Conservation (phyloP, 2,329 filamentous ascomycete genomes). For the Alternaria arborescens region DNA sequence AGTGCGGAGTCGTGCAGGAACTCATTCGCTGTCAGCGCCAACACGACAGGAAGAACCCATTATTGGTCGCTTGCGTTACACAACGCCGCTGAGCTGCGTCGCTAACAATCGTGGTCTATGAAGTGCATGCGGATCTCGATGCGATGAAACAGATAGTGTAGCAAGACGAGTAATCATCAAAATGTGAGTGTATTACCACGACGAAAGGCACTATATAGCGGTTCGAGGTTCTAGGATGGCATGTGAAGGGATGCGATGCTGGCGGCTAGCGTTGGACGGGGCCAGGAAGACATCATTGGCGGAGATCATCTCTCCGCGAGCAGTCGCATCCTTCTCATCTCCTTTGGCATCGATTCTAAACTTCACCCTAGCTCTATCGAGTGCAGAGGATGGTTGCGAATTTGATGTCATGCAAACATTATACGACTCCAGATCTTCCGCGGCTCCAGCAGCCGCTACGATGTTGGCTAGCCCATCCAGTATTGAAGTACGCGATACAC, state of each 20-base stretch:
- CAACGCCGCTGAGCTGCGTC: background rate
- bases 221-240: background rate
- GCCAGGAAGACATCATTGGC: background rate
- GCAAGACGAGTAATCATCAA: background rate
- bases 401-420: background rate
- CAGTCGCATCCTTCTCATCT: background rate
- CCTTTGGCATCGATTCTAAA: background rate
- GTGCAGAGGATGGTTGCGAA: accelerated
- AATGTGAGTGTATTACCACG: background rate
- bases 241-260: background rate
- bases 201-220: background rate
- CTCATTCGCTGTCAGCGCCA: background rate
- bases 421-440: background rate
- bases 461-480: background rate
- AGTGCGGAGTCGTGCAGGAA: background rate
- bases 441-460: background rate
- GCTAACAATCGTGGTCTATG: background rate
- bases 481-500: background rate
- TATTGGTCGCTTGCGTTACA: background rate
- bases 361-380: background rate
- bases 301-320: background rate
- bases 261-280: background rate
- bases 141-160: background rate
- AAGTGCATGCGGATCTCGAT: background rate
- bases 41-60: background rate